Conservation (phyloP, 192 early-diverging fungal species). For the Cladochytrium replicatum region DNA sequence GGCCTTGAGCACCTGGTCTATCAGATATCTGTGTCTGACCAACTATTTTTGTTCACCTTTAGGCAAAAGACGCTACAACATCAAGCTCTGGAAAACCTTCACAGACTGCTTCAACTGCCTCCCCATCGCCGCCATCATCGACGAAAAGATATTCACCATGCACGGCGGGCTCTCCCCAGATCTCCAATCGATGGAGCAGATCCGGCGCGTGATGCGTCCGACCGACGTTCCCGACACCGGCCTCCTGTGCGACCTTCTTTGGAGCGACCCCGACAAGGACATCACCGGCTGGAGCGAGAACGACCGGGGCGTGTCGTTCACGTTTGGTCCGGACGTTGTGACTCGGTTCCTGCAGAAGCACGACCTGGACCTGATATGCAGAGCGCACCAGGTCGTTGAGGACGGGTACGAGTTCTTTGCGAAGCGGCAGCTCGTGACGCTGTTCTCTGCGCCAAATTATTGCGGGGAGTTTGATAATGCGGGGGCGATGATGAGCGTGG, state of each 20-base stretch:
- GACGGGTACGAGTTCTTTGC: constrained; percentile 88
- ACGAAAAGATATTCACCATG: constrained; percentile 83
- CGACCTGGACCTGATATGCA: constrained; percentile 76
- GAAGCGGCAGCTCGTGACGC: constrained; percentile 67
- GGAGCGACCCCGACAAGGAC: constrained; percentile 80
- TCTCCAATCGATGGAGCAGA: constrained; percentile 78
- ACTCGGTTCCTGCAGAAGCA: constrained; percentile 68
- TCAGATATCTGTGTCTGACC: too few species aligned
- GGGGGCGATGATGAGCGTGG: constrained; percentile 82
- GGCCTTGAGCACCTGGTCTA: too few species aligned
- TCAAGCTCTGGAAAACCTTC: constrained; percentile 83
- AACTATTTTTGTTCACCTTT: too few species aligned
- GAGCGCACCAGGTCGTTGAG: constrained; percentile 80
- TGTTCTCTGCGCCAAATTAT: constrained; percentile 79
- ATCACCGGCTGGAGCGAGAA: constrained; percentile 75
- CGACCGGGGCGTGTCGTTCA: constrained; percentile 74
- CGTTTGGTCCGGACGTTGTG: constrained; percentile 74
- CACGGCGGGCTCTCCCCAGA: constrained; percentile 84
- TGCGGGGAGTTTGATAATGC: constrained; percentile 83
- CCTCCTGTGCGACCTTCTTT: constrained; percentile 69
- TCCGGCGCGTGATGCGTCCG: constrained; percentile 75
- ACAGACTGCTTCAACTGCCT: constrained; percentile 83
- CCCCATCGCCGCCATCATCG: constrained; percentile 75
- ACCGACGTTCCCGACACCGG: constrained; percentile 82
- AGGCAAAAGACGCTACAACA: constrained; percentile 79